Percentiles rank a stretch among this genome's conserved stretches.
Conservation (phyloP, 768 basidiomycete genomes). For the Suillus occidentalis region DNA sequence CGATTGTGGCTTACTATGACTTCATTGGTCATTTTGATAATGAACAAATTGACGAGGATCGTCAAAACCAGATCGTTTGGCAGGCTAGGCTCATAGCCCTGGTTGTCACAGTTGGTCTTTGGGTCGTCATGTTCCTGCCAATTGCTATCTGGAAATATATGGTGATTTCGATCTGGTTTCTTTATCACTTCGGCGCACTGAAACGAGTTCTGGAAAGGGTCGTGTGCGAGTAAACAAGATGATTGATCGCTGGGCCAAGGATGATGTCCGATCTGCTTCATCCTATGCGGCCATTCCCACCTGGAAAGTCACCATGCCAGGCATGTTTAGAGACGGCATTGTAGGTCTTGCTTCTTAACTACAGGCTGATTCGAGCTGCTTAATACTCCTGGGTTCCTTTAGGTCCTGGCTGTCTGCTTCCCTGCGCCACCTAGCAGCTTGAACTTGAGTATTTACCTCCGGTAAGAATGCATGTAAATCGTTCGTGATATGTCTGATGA, state of each 20-base stretch:
- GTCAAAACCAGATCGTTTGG: slow-evolving; percentile 24
- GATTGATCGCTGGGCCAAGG: slow-evolving; percentile 39
- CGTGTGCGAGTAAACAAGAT: slow-evolving; percentile 38
- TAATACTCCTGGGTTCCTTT: not conserved
- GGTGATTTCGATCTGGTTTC: slow-evolving; percentile 26
- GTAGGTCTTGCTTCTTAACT: slow-evolving; percentile 27
- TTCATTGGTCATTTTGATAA: slow-evolving; percentile 22
- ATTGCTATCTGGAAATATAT: slow-evolving; percentile 47
- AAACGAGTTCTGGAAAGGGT: slow-evolving; percentile 34
- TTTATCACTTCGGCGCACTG: not conserved
- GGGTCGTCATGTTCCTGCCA: slow-evolving; percentile 41
- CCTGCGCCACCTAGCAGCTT: slow-evolving; percentile 35
- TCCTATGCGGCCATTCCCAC: slow-evolving; percentile 30
- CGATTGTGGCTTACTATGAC: slow-evolving; percentile 39
- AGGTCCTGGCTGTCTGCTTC: slow-evolving; percentile 42
- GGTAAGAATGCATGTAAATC: slow-evolving; percentile 24
- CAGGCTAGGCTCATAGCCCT: slow-evolving; percentile 39
- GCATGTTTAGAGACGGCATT: slow-evolving; percentile 36
- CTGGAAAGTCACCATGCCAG: slow-evolving; percentile 44
- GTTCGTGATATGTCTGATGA: not conserved
- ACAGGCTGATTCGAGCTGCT: not conserved
- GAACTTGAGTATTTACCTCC: slow-evolving; percentile 45
- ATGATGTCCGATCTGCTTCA: slow-evolving; percentile 34
- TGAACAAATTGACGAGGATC: not conserved
- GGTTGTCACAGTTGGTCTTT: slow-evolving; percentile 37